These are phyloP conservation scores for Fusarium robinianum DNA, from an alignment of 2,329 filamentous ascomycete genomes.

Conservation along the genomic window DNA sequence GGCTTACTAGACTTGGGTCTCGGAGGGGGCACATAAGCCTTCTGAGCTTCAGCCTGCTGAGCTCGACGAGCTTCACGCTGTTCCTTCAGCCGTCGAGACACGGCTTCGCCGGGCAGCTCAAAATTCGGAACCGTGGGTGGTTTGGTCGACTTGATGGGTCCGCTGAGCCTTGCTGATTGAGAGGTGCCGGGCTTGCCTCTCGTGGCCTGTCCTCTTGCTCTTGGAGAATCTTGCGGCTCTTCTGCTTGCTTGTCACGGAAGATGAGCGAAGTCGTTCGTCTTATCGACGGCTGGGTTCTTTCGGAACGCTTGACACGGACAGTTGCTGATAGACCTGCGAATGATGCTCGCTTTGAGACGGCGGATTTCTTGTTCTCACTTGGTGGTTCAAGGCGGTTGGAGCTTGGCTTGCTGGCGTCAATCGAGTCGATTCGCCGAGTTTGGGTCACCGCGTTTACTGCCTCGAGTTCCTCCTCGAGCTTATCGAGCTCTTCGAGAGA, in stretches of 20 bases:
- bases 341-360: constrained; percentile 35
- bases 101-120: constrained; percentile 66
- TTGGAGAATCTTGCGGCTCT: constrained; percentile 19
- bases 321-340: constrained; percentile 45
- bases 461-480: constrained; percentile 65
- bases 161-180: constrained; percentile 44
- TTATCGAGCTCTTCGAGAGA: constrained; percentile 65
- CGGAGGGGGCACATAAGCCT: constrained; percentile 45
- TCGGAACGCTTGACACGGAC: constrained; percentile 48
- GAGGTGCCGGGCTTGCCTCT: constrained; percentile 25
- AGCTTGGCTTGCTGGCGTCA: constrained; percentile 18
- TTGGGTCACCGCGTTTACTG: constrained; percentile 48
- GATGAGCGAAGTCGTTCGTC: constrained; percentile 49
- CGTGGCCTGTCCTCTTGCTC: constrained; percentile 16
- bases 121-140: constrained; percentile 59
- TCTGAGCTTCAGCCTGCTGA: constrained; percentile 42
- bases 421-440: constrained; percentile 41
- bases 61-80: constrained; percentile 60
- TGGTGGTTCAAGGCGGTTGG: constrained; percentile 25
- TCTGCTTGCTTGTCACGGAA: constrained; percentile 39
- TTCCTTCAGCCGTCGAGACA: constrained; percentile 61
- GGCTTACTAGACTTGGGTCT: constrained; percentile 56
- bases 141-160: constrained; percentile 57
- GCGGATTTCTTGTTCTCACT: constrained; percentile 15
- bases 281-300: constrained; percentile 45